Base-by-base conservation (phyloP, 768 basidiomycete species). In the Phylloporus arenicola region DNA sequence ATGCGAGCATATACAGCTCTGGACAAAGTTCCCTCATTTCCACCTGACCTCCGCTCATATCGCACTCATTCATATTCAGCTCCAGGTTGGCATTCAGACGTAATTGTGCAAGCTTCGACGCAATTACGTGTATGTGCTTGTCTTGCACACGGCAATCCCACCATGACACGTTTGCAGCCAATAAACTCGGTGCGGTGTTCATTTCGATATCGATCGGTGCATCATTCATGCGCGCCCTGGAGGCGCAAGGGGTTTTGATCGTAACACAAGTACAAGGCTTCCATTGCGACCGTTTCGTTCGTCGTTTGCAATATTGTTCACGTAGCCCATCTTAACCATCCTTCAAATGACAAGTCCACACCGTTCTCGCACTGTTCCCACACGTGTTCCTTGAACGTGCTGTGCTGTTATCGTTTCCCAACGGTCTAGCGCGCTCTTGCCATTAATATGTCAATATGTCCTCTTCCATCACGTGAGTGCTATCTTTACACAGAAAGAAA, bases 381-480 rank as follows among this genome's bases (percentile, higher is more conserved):
- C 24, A 14, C 20, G 48, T 46, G 60, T 45, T 17, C 41, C 45
- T 51, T 56, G 19, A 48, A 51, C 25, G 37, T n/a, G 38, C 45
- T 19, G 24, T 51, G 47, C 43, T 31, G 54, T 53, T 25, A 47
- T 48, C 6, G 45, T 51, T 53, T 54, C 46, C 61, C 59, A 51
- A 57, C 44, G 45, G 29, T 48, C 45, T 45, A 55, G 42, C 13
- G 48, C 66, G 0, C 40, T 54, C 30, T 20, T 62, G 31, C 75
- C 74, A 22, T 84, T 77, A n/a, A n/a, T n/a, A n/a, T n/a, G n/a
- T n/a, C n/a, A n/a, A n/a, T 67, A 73, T 67, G 54, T 64, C 78
- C 56, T 83, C 74, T 46, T 84, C 84, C 54, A 68, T 88, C 56
- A 85, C 84, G 70, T 83, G 61, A 59, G 78, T 61, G 19, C 50